Base-by-base conservation (phyloP, 2,329 filamentous ascomycete genomes). In the Arthrobotrys conoides region DNA sequence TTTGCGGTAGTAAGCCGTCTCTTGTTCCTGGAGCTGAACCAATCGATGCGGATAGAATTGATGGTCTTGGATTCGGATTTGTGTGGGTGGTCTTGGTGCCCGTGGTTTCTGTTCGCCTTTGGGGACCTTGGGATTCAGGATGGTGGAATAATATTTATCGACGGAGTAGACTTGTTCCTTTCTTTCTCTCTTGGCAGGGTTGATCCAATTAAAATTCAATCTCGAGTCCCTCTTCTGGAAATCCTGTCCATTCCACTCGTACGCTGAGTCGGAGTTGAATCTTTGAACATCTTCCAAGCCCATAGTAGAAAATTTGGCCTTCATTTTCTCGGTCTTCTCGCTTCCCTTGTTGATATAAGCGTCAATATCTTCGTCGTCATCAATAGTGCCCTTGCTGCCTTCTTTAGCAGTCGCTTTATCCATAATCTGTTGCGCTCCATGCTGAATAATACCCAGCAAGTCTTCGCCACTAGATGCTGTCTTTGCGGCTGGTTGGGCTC, bases 131-230 rank as follows among this genome's bases (percentile, higher is more conserved):
- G 89, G 88, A 10, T 88, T 88, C 82, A 92, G 92, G 83, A 99
- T 89, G 82, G 96, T 91, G 81, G 95, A 92, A 86, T 98, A 99
- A 86, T 99, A 99, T 85, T 97, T 97, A 84, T 99, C 96, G 87
- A 99, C 97, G 0, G 95, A 97, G 84, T 99, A 99, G 4, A 93
- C 94, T 84, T 97, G 94, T 83, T 98, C 95, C 85, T 98, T 99
- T 83, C 96, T 93, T 86, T 99, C 96, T 85, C 96, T 94, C 87
- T 99, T 99, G 16, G 95, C 91, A 1, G 96, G 96, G 82, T 99
- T 97, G 86, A 99, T 99, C 96, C 96, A 99, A 83, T 88, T 94
- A 81, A 97, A 89, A 61, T 93, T 93, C 80, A 97, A 93, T 63
- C 97, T 93, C 84, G 96, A 97, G 86, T 96, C 96, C 83, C 91